Percentiles rank a stretch among this genome's conserved stretches.
These are phyloP conservation scores for Sporothrix pallida DNA, from an alignment of 2,329 filamentous ascomycete genomes.

Conservation along the genomic window DNA sequence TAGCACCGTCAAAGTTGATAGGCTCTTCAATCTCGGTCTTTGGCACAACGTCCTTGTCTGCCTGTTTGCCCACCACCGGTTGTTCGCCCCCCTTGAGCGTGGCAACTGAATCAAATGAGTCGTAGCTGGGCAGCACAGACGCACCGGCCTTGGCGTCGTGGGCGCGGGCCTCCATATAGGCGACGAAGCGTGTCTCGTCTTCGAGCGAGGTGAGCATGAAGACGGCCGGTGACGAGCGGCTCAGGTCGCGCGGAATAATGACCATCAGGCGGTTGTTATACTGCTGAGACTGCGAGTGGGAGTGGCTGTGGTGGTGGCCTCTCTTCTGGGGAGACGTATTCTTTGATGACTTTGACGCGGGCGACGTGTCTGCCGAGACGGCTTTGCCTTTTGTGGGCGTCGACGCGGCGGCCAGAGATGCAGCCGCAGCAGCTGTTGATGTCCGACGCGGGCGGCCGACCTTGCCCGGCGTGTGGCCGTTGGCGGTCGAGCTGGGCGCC, in stretches of 20 bases:
- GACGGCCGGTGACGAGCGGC: constrained; percentile 34
- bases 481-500: constrained; percentile 5
- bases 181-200: constrained; percentile 33
- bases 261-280: constrained; percentile 34
- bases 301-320: background rate
- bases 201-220: constrained; percentile 27
- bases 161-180: constrained; percentile 31
- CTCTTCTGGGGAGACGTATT: constrained; percentile 13
- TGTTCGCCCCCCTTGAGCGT: background rate
- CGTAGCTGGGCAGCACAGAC: background rate
- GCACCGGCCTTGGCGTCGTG: constrained; percentile 30
- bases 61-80: too few species aligned
- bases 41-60: background rate
- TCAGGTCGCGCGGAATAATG: constrained; percentile 29
- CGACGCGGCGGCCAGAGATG: background rate
- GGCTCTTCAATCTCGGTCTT: background rate
- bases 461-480: constrained; percentile 26
- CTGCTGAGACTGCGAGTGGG: background rate
- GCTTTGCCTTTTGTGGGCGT: constrained; percentile 16
- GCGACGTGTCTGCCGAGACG: background rate
- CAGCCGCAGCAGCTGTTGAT: background rate
- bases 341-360: background rate
- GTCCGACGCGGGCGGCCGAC: constrained; percentile 28
- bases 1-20: background rate
- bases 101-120: constrained; percentile 17